phyloP scores from a whole-genome alignment of 129 eudicot species.

The Apium graveolens region DNA sequence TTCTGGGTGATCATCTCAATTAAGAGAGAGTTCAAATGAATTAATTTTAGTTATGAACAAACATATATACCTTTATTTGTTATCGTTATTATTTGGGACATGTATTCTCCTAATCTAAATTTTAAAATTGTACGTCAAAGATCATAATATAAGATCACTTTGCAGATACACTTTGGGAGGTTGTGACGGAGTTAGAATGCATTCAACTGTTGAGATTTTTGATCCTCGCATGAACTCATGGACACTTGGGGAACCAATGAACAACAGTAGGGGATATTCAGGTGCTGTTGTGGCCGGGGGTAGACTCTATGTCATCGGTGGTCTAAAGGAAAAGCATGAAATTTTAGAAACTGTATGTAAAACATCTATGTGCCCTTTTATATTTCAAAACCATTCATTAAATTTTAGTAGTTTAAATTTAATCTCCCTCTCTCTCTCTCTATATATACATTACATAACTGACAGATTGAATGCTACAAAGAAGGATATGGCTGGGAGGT shows the following conservation, averaged over 20 bases:
- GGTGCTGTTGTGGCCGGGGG: constrained; percentile 24
- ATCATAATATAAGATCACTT: neutral
- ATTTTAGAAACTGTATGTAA: constrained; percentile 26
- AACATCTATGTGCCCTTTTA: neutral
- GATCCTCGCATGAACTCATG: constrained; percentile 43
- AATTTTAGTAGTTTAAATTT: neutral
- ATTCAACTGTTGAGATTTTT: constrained; percentile 34
- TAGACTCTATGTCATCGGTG: constrained; percentile 32
- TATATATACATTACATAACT: neutral
- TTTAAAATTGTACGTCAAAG: neutral
- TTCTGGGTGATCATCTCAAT: neutral
- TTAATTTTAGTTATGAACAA: neutral
- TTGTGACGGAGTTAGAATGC: constrained; percentile 30
- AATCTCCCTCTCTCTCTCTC: neutral
- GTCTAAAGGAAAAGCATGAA: constrained; percentile 13
- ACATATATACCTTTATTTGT: neutral
- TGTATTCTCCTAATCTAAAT: neutral
- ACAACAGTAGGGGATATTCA: constrained; percentile 26
- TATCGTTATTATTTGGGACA: neutral
- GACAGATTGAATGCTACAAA: constrained; percentile 63
- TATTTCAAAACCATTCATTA: neutral
- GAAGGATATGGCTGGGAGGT: constrained; percentile 63
- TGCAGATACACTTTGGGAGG: constrained; percentile 54
- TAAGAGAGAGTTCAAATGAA: neutral
- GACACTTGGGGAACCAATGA: constrained; percentile 36